phyloP scores from a whole-genome alignment of 352 stramenopile species.

The Pythium pectinolyticum region DNA sequence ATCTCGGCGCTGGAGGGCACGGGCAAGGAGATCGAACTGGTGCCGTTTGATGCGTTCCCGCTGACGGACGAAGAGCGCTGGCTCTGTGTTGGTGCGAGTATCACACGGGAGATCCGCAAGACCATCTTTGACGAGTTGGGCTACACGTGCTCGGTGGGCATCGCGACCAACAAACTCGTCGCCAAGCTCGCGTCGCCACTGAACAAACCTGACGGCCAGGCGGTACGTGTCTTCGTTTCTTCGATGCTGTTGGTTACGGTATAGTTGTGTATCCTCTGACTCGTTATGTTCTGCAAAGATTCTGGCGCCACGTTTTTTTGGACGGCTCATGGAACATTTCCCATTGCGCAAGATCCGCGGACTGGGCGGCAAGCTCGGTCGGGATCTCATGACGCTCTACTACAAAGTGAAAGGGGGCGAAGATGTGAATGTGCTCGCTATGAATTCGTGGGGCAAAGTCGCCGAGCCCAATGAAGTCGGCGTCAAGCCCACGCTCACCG shows the following conservation, averaged over 20 bases:
- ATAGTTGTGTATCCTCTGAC: background rate
- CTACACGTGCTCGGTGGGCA: slow-evolving; percentile 80
- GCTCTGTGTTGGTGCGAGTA: slow-evolving; percentile 59
- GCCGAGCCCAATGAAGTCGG: slow-evolving; percentile 16
- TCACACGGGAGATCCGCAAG: slow-evolving; percentile 73
- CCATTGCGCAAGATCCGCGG: slow-evolving; percentile 74
- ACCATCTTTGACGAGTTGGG: slow-evolving; percentile 58
- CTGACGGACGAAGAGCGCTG: slow-evolving; percentile 64
- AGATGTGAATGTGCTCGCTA: slow-evolving; percentile 21
- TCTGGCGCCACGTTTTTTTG: slow-evolving; percentile 62
- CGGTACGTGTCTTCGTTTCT: slow-evolving; percentile 29
- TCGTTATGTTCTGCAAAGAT: slow-evolving; percentile 34
- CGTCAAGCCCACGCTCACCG: slow-evolving; percentile 36
- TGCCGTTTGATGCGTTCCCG: slow-evolving; percentile 45
- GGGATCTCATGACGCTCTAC: slow-evolving; percentile 65
- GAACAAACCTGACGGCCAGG: slow-evolving; percentile 83
- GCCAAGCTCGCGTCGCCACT: slow-evolving; percentile 77
- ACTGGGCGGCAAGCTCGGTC: slow-evolving; percentile 74
- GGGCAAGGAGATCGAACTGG: slow-evolving; percentile 32
- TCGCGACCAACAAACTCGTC: slow-evolving; percentile 78
- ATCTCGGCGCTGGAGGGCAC: slow-evolving; percentile 41
- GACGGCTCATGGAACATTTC: slow-evolving; percentile 64
- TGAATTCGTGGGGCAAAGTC: slow-evolving; percentile 25
- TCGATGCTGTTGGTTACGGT: background rate
- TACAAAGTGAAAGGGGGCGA: slow-evolving; percentile 39